Conservation (phyloP, 768 basidiomycete genomes). For the Hericium coralloides region DNA sequence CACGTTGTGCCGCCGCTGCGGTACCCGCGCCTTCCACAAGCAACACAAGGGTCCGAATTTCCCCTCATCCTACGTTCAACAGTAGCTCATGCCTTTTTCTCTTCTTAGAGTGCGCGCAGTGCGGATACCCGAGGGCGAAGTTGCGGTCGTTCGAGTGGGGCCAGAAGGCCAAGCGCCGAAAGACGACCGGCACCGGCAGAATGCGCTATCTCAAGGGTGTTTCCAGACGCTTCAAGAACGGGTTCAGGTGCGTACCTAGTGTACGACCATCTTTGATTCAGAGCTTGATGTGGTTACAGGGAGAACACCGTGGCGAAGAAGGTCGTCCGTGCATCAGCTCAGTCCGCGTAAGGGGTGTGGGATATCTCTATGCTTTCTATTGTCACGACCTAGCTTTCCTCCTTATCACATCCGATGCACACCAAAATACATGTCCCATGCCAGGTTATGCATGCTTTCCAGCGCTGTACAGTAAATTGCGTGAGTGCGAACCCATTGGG, state of each 20-base stretch:
- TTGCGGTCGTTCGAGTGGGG: constrained; percentile 97
- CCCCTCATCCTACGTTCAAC: not conserved
- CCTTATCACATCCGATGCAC: constrained; percentile 12
- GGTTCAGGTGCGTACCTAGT: constrained; percentile 64
- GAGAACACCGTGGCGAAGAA: constrained; percentile 91
- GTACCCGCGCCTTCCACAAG: constrained; percentile 91
- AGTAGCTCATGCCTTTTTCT: not conserved
- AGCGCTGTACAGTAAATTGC: not conserved
- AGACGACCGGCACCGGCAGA: constrained; percentile 96
- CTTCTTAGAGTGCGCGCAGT: constrained; percentile 76
- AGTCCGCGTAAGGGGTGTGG: constrained; percentile 32
- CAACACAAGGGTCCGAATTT: constrained; percentile 86
- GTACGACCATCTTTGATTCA: not conserved
- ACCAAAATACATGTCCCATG: constrained; percentile 23
- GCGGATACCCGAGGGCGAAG: constrained; percentile 95
- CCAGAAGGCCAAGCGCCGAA: constrained; percentile 98
- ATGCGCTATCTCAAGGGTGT: constrained; percentile 93
- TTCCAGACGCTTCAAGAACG: constrained; percentile 96
- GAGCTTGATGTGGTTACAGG: constrained; percentile 29
- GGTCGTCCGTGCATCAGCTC: constrained; percentile 52
- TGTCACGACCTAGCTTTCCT: constrained; percentile 10
- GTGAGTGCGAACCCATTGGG: not conserved
- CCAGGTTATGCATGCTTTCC: constrained; percentile 4
- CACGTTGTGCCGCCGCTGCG: constrained; percentile 96
- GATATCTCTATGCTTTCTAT: constrained; percentile 15